Percentiles rank a stretch among this genome's conserved stretches.
Evolutionary conservation across 2,329 filamentous ascomycete genomes (phyloP).

Genomic region (Arthroderma sp.): DNA sequence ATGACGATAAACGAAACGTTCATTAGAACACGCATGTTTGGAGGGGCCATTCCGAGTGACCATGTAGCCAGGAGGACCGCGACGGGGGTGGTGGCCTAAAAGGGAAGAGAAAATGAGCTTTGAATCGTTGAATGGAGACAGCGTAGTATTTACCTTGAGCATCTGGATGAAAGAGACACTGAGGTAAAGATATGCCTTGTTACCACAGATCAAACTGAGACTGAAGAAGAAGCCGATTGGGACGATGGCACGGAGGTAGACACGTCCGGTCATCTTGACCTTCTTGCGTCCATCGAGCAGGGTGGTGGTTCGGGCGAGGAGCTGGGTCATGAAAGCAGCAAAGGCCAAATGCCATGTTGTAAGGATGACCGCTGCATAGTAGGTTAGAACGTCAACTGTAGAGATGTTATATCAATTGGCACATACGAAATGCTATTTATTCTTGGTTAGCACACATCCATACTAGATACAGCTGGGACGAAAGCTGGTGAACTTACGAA

Average conservation of each 20-base stretch:
- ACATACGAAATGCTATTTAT: constrained; percentile 34
- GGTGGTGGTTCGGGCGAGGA: constrained; percentile 78
- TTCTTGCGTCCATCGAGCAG: constrained; percentile 88
- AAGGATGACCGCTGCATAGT: constrained; percentile 45
- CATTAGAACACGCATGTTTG: constrained; percentile 72
- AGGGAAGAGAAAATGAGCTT: constrained; percentile 5
- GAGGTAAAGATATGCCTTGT: constrained; percentile 88
- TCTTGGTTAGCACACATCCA: constrained; percentile 2
- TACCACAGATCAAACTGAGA: constrained; percentile 89
- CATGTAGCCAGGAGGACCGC: constrained; percentile 83
- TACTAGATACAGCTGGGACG: neutral
- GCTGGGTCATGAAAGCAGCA: constrained; percentile 84
- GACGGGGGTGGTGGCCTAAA: constrained; percentile 80
- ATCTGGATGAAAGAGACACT: constrained; percentile 97
- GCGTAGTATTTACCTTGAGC: constrained; percentile 65
- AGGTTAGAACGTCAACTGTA: constrained; percentile 8
- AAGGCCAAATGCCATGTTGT: constrained; percentile 94
- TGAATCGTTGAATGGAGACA: no score
- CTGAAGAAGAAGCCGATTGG: constrained; percentile 95
- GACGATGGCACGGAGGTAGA: constrained; percentile 86
- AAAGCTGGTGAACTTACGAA: constrained; percentile 47
- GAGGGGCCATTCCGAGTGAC: constrained; percentile 69
- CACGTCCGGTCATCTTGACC: constrained; percentile 89
- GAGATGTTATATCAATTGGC: neutral
- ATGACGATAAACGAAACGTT: constrained; percentile 93